These are phyloP conservation scores for Pythium inflatum DNA, from an alignment of 352 stramenopile species.

Conservation along the genomic window DNA sequence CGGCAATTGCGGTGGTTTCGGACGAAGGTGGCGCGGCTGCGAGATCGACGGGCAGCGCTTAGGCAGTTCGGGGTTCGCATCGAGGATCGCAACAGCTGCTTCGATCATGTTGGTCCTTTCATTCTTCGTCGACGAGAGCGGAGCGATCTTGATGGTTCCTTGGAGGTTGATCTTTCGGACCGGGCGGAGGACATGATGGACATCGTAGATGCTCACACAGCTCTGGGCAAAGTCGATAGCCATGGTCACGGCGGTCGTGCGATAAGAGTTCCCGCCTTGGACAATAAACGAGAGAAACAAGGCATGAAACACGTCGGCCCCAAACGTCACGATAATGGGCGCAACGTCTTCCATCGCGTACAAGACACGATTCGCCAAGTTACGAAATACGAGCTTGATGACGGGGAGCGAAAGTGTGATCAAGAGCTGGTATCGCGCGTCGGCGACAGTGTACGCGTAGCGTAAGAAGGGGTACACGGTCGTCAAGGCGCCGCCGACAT, in stretches of 20 bases:
- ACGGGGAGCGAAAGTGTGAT: conserved; percentile 35
- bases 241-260: conserved; percentile 5
- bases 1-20: too few species aligned
- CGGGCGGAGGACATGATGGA: too few species aligned
- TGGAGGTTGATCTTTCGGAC: too few species aligned
- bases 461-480: too few species aligned
- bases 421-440: background rate
- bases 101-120: too few species aligned
- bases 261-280: background rate
- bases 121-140: too few species aligned
- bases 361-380: too few species aligned
- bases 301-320: conserved; percentile 30
- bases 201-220: background rate
- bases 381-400: conserved; percentile 46
- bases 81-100: too few species aligned
- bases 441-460: conserved; percentile 12
- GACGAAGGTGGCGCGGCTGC: too few species aligned
- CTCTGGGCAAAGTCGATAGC: conserved; percentile 5
- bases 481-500: conserved; percentile 20
- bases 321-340: conserved; percentile 25
- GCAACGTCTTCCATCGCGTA: conserved; percentile 32
- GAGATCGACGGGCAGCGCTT: too few species aligned
- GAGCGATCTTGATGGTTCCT: too few species aligned
- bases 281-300: conserved; percentile 26
- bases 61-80: too few species aligned